Conservation (phyloP, 495 filamentous ascomycete genomes). For the Lophium mytilinum region DNA sequence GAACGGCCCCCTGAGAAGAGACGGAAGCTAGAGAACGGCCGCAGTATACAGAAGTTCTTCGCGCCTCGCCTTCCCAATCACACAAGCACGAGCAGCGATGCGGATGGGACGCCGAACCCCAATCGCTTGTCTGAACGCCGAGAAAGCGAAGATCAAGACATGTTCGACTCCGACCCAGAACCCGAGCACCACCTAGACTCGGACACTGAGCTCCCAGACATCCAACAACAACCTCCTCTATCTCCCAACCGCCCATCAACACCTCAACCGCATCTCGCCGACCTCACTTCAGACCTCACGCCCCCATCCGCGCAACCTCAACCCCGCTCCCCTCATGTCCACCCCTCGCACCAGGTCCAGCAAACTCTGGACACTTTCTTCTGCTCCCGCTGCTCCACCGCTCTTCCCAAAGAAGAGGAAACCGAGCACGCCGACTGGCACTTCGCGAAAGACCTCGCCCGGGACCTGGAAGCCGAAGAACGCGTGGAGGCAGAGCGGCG, state of each 20-base stretch:
- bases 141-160: background rate
- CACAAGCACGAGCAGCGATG: too few relatives aligned
- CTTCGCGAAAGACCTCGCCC: constrained; percentile 78
- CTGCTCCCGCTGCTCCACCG: constrained; percentile 59
- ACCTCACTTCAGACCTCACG: constrained; percentile 1
- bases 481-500: background rate
- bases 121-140: background rate
- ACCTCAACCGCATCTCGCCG: background rate
- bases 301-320: constrained; percentile 20
- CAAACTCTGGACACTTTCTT: constrained; percentile 40
- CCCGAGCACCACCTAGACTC: background rate
- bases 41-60: constrained; percentile 39
- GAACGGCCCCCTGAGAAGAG: constrained; percentile 33
- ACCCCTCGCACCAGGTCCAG: constrained; percentile 22
- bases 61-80: background rate
- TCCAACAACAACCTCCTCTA: background rate
- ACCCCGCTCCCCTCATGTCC: background rate
- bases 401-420: constrained; percentile 47
- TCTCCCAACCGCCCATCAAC: background rate
- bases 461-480: constrained; percentile 64
- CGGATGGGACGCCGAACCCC: too few relatives aligned
- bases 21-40: constrained; percentile 35
- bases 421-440: constrained; percentile 92
- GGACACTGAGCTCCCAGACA: background rate
- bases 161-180: too few relatives aligned